These are phyloP conservation scores for Ophiostoma perfectum DNA, from an alignment of 2,329 filamentous ascomycete species.

Conservation along the genomic window DNA sequence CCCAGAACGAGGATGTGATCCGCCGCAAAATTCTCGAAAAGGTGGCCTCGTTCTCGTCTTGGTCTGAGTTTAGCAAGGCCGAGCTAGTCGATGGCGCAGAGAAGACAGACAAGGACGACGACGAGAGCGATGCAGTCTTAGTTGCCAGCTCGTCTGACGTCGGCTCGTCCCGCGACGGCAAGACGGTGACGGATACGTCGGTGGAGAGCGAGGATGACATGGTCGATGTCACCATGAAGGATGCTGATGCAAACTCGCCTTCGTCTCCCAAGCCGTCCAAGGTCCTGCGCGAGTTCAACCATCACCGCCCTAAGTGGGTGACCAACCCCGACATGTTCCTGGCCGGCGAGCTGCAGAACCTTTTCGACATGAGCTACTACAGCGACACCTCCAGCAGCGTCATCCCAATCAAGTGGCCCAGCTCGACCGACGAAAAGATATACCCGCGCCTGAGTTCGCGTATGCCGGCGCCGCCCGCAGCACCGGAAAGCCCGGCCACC, in stretches of 20 bases:
- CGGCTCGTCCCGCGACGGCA: slow-evolving; percentile 62
- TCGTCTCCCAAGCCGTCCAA: slow-evolving; percentile 30
- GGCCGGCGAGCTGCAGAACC: slow-evolving; percentile 55
- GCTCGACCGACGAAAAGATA: slow-evolving; percentile 52
- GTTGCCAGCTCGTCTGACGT: slow-evolving; percentile 58
- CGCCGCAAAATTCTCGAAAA: slow-evolving; percentile 73
- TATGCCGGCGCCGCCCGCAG: slow-evolving; percentile 41
- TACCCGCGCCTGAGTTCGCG: slow-evolving; percentile 45
- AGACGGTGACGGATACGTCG: slow-evolving; percentile 65
- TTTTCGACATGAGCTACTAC: slow-evolving; percentile 74
- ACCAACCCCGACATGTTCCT: slow-evolving; percentile 51
- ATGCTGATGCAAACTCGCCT: slow-evolving; percentile 40
- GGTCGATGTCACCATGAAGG: slow-evolving; percentile 82
- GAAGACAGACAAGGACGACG: background rate
- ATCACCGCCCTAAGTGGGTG: slow-evolving; percentile 48
- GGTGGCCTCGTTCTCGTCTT: slow-evolving; percentile 70
- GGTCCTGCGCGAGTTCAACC: slow-evolving; percentile 45
- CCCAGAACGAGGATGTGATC: slow-evolving; percentile 61
- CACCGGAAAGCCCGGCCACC: slow-evolving; percentile 41
- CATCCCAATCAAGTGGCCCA: slow-evolving; percentile 66
- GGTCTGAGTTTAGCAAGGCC: slow-evolving; percentile 54
- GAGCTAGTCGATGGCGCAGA: slow-evolving; percentile 32
- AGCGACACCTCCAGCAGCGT: slow-evolving; percentile 46
- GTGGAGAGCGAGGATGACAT: slow-evolving; percentile 85
- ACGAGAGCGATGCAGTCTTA: slow-evolving; percentile 32